Evolutionary conservation across 768 basidiomycete genomes (phyloP), one percentile per base, ranked within the genome.

Genomic region (Boletus rufocinnamomeus): DNA sequence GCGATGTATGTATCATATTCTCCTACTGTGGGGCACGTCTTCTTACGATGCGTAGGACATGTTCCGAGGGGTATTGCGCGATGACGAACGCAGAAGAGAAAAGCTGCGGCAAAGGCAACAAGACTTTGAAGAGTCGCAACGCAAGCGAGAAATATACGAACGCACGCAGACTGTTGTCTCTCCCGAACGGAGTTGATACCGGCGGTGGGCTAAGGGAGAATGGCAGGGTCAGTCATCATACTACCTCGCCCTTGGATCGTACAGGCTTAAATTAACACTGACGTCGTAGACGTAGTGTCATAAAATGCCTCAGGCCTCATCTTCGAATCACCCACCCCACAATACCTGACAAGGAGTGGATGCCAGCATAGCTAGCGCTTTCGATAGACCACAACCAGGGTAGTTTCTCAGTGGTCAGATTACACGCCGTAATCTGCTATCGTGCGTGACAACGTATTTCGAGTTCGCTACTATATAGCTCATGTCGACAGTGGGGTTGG

Each of bases 61-160:
- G 95, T 96, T 91, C 69, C 80, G 88, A 69, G 95, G 95, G 27
- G 95, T 97, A 3, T 67, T 96, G 47, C 84, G 86, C 52, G 95
- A 97, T 69, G 95, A 98, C 67, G 90, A 86, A 65, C 86, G 93
- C 27, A 78, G 89, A 59, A 78, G 73, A 66, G 82, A 86, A 67
- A 94, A 93, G 74, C 82, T 83, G 82, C 79, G 63, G 49, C 82
- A 85, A 71, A 80, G 87, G 60, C 82, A 88, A 70, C 82, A 79
- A 58, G 88, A 84, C 0, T 72, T 87, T 25, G 76, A 81, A 50
- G 80, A 82, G 49, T 91, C 90, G 0, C 77, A 77, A 60, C 76
- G 77, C 63, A 91, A 84, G 67, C 80, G 87, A 28, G 84, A 84
- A 62, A 47, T 84, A 19, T 93, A 88, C 64, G 91, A 90, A 73